Base-by-base conservation (phyloP, 768 basidiomycete genomes). In the Podaxis carcinomalis region DNA sequence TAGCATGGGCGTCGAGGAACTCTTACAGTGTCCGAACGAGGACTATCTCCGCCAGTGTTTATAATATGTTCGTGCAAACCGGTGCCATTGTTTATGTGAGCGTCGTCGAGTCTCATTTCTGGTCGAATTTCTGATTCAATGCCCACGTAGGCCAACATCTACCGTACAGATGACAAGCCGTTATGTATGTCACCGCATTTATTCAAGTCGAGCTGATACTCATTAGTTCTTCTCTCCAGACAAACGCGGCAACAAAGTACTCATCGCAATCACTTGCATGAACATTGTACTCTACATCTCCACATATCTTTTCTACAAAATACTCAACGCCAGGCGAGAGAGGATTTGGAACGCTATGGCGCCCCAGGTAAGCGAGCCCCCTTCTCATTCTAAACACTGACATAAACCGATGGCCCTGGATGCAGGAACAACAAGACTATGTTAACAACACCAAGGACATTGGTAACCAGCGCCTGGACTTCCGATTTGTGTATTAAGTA, bases 11-110 rank as follows among this genome's bases (percentile, higher is more conserved):
- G 0, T 85, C 83, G 1, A 74, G 81, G 54, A 88, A 87, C 68
- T 84, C 87, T 1, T 79, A 80, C 65, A 82, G 80, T 56, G 87
- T 88, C 2, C 72, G 80, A 46, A 84, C 80, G 5, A 77, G 77
- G 56, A 80, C 78, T 3, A 68, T 80, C n/a, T 78, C 77, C 16
- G 78, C 78, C 4, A 77, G 76, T 57, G 71, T 84, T 27, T 87
- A 88, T 69, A 88, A 87, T 64, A 84, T 87, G 78, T 82, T 80
- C 62, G 83, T 86, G n/a, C 84, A 87, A 68, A 80, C 80, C 3
- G 81, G 81, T 16, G 76, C 73, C 16, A 80, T 86, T 36, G 71
- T 81, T 39, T 78, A 78, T 63, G 81, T 80, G 59, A 50, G 77
- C 19, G 19, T 16, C n/a, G 14, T 71, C 13, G 2, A 44, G 19